Evolutionary conservation across 768 basidiomycete genomes (phyloP), one percentile per base, ranked within the genome.

Genomic region (Lentinula sp.): DNA sequence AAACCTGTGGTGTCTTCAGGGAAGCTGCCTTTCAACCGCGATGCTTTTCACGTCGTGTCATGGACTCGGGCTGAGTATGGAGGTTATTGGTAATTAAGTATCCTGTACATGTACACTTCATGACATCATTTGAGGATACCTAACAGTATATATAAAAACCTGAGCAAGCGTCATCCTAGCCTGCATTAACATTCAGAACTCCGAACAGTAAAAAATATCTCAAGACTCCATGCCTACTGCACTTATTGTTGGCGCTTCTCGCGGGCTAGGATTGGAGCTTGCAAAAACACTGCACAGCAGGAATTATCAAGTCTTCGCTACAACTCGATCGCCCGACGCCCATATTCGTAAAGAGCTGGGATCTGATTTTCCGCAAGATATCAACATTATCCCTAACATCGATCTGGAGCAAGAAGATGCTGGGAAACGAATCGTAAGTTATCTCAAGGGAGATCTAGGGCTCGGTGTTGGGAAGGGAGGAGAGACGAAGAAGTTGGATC

Each of bases 201-300:
- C 21, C n/a, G 7, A 46, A 46, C 18, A 18, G 4, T 18, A 21
- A 23, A 46, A 48, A 23, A n/a, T n/a, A 43, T 7, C 6, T 18
- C 42, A 15, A 43, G n/a, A 43, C 42, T 35, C 5, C 58, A 71
- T 72, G 69, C 57, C 69, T 13, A 70, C 62, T 11, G 57, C 68
- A 1, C 74, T 81, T 53, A 70, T 81, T 61, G 66, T 81, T 56
- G 79, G 79, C 21, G 80, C 77, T 3, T 77, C 77, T 6, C 74
- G 77, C 40, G 79, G 79, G 16, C 72, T 81, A 1, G 79, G 79
- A 2, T 69, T 74, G 31, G 71, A 76, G 43, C 71, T 80, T 16
- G 70, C 71, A 7, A 66, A 72, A 11, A 61, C 61, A 2, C 66
- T 76, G 13, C 65, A 67, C 9, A 51, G 62, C 21, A 56, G 21